Conservation (phyloP, 2,329 filamentous ascomycete genomes). For the Stachybotrys chlorohalonatus region DNA sequence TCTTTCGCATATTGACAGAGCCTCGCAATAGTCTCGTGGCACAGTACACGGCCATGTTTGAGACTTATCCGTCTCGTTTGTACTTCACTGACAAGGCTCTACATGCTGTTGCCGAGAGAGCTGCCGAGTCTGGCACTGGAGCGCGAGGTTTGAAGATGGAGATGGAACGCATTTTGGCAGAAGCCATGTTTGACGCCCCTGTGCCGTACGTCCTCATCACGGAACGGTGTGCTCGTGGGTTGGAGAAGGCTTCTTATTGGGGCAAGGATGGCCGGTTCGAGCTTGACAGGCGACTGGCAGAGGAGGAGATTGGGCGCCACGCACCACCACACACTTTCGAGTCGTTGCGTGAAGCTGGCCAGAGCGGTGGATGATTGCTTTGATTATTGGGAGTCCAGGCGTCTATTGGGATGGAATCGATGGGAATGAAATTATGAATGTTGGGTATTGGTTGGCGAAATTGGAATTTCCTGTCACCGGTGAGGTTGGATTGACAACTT, state of each 20-base stretch:
- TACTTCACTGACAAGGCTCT: slow-evolving; percentile 76
- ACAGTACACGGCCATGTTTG: slow-evolving; percentile 84
- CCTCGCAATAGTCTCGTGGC: slow-evolving; percentile 80
- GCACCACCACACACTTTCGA: slow-evolving; percentile 22
- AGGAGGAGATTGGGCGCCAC: slow-evolving; percentile 40
- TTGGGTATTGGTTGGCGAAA: slow-evolving; percentile 5
- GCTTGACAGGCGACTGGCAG: slow-evolving; percentile 57
- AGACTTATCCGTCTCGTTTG: slow-evolving; percentile 68
- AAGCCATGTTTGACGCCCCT: slow-evolving; percentile 75
- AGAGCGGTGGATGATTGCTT: slow-evolving; percentile 33
- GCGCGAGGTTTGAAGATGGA: slow-evolving; percentile 72
- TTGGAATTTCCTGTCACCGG: slow-evolving; percentile 4
- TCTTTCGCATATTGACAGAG: slow-evolving; percentile 85
- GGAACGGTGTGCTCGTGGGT: slow-evolving; percentile 56
- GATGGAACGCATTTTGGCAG: slow-evolving; percentile 68
- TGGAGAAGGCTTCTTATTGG: slow-evolving; percentile 52
- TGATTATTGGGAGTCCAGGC: slow-evolving; percentile 4
- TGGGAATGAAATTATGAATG: slow-evolving; percentile 4
- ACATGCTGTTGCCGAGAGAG: slow-evolving; percentile 67
- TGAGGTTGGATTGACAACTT: slow-evolving; percentile 18
- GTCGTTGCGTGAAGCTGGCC: slow-evolving; percentile 34
- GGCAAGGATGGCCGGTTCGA: slow-evolving; percentile 63
- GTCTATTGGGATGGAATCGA: slow-evolving; percentile 6
- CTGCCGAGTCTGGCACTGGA: slow-evolving; percentile 57
- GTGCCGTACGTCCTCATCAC: slow-evolving; percentile 68